A percentile compares a stretch with the other conserved stretches of the same genome.
Evolutionary conservation across 2,329 filamentous ascomycete species (phyloP).

Genomic region (Colletotrichum paranaense): DNA sequence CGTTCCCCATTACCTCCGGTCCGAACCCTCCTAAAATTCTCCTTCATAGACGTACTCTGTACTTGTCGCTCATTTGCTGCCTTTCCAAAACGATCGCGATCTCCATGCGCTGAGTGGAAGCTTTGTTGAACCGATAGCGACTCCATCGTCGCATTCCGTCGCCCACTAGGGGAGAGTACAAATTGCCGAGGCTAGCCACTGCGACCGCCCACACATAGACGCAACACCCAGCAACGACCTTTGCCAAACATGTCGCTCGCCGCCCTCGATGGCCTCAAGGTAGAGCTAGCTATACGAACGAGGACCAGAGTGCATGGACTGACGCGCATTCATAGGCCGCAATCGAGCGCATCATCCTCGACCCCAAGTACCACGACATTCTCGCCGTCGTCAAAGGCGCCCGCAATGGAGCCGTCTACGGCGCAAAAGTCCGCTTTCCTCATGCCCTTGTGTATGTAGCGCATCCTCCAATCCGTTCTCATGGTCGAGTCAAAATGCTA

Average conservation of each 20-base stretch:
- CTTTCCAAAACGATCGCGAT: background rate
- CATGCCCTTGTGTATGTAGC: conserved; percentile 83
- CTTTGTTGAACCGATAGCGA: conserved; percentile 11
- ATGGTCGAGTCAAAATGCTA: background rate
- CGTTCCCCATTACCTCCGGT: background rate
- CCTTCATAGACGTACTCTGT: background rate
- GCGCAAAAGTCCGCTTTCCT: conserved; percentile 96
- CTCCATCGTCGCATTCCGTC: conserved; percentile 6
- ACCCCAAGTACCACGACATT: conserved; percentile 86
- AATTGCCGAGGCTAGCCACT: conserved; percentile 34
- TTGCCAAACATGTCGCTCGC: conserved; percentile 31
- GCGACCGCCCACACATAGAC: background rate
- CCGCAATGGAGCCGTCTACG: conserved; percentile 97
- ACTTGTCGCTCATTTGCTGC: conserved; percentile 3
- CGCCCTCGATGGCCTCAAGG: conserved; percentile 35
- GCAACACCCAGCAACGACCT: background rate
- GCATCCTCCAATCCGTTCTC: background rate
- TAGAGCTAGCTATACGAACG: background rate
- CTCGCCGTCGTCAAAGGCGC: conserved; percentile 91
- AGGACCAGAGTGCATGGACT: background rate
- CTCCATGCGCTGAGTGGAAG: conserved; percentile 23
- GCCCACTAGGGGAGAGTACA: background rate
- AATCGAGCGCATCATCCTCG: conserved; percentile 80
- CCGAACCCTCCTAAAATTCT: background rate
- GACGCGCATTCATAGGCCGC: conserved; percentile 62